Conservation (phyloP, 2,329 filamentous ascomycete genomes). For the Leptosphaerulina australis region DNA sequence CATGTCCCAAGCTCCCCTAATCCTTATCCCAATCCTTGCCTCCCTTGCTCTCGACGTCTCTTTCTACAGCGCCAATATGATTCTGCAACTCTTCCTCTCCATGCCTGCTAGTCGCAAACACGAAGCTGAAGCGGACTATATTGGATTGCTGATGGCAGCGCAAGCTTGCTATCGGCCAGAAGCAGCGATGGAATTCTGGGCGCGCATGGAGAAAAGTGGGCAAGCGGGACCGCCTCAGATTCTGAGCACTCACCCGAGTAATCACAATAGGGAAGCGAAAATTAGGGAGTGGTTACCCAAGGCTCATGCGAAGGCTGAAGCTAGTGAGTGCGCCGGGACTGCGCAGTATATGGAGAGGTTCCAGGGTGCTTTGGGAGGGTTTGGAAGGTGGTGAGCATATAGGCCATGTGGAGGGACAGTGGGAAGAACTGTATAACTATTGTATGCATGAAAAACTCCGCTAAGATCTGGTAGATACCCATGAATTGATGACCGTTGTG, state of each 20-base stretch:
- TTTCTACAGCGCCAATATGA: constrained; percentile 46
- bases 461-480: neutral
- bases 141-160: constrained; percentile 82
- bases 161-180: constrained; percentile 77
- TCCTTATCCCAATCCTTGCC: constrained; percentile 48
- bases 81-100: constrained; percentile 68
- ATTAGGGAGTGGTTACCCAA: constrained; percentile 63
- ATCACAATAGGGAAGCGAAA: constrained; percentile 67
- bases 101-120: constrained; percentile 73
- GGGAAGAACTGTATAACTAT: neutral
- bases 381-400: constrained; percentile 8
- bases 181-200: constrained; percentile 67
- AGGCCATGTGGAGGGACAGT: neutral
- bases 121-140: constrained; percentile 79
- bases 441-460: neutral
- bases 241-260: constrained; percentile 77
- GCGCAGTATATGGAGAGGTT: constrained; percentile 20
- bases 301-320: constrained; percentile 47
- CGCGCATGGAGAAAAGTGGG: constrained; percentile 64
- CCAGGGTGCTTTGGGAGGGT: neutral
- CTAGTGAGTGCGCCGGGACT: constrained; percentile 37
- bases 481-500: neutral
- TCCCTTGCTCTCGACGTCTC: constrained; percentile 51
- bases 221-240: constrained; percentile 68
- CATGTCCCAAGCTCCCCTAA: constrained; percentile 54